A percentile compares a stretch with the other conserved stretches of the same genome.
Conservation (phyloP, 2,329 filamentous ascomycete genomes). For the Fusarium buxicola region DNA sequence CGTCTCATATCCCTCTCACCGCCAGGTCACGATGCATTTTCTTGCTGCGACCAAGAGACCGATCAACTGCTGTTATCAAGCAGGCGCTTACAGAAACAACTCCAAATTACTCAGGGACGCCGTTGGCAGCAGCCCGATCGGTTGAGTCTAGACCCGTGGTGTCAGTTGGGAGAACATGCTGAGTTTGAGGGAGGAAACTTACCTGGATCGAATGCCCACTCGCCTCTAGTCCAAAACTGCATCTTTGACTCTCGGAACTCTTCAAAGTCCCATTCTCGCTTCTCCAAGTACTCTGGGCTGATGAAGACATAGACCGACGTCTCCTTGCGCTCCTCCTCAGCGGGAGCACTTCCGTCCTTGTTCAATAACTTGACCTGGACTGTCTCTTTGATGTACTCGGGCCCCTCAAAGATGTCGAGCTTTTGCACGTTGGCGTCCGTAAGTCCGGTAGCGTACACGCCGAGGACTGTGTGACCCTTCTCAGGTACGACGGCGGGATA, state of each 20-base stretch:
- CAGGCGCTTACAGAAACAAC: constrained; percentile 34
- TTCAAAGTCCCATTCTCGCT: constrained; percentile 87
- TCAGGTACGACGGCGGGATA: constrained; percentile 82
- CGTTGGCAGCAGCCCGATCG: constrained; percentile 32
- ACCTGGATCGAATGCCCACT: constrained; percentile 59
- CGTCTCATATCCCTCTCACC: constrained; percentile 26
- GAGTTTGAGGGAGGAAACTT: constrained; percentile 7
- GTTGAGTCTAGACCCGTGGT: constrained; percentile 33
- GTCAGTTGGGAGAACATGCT: constrained; percentile 13
- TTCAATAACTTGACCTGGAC: constrained; percentile 65
- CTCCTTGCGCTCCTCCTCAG: constrained; percentile 60
- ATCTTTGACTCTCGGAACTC: constrained; percentile 83
- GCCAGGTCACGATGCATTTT: constrained; percentile 16
- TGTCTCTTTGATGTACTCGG: constrained; percentile 72
- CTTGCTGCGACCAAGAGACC: constrained; percentile 20
- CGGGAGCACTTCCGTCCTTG: constrained; percentile 52
- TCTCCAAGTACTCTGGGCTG: constrained; percentile 67
- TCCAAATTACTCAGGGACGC: constrained; percentile 11
- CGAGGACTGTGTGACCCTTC: constrained; percentile 71
- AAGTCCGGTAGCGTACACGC: constrained; percentile 81
- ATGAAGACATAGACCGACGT: constrained; percentile 76
- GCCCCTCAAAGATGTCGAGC: constrained; percentile 86
- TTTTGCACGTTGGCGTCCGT: constrained; percentile 80
- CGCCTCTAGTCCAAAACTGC: constrained; percentile 64
- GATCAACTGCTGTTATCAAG: constrained; percentile 19